A percentile compares a stretch with the other conserved stretches of the same genome.
phyloP scores from a whole-genome alignment of 345 rosid species.

The Erodium maritimum region DNA sequence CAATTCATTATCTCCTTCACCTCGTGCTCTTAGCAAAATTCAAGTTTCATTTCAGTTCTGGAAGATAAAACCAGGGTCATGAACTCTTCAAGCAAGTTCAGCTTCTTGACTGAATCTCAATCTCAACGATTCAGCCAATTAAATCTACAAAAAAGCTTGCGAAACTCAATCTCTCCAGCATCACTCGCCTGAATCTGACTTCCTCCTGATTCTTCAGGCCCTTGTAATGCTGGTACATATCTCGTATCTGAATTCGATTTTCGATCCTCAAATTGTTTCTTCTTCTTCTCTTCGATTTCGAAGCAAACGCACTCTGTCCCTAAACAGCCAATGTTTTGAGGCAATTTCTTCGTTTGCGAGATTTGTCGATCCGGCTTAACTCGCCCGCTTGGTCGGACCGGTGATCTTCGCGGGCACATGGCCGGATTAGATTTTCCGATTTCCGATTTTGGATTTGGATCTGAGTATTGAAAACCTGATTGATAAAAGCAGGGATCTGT shows the following conservation, averaged over 20 bases:
- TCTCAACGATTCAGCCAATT: background rate
- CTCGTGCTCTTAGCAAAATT: too few species aligned
- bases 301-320: slow-evolving; percentile 6
- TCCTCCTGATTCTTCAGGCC: slow-evolving; percentile 1
- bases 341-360: slow-evolving; percentile 7
- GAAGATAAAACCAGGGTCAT: too few species aligned
- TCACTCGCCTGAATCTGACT: slow-evolving; percentile 4
- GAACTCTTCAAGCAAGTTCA: background rate
- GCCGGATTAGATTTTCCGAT: background rate
- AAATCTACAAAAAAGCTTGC: background rate
- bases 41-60: too few species aligned
- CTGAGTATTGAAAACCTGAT: background rate
- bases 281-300: too few species aligned
- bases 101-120: slow-evolving; percentile 1
- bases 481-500: too few species aligned
- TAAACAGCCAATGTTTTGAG: slow-evolving; percentile 2
- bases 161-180: background rate
- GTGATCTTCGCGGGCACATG: background rate
- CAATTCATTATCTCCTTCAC: too few species aligned
- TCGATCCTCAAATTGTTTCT: background rate
- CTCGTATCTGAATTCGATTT: background rate
- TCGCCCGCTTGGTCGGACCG: background rate
- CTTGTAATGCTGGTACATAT: background rate
- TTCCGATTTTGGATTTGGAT: too few species aligned
- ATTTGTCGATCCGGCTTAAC: background rate